Evolutionary conservation across 2,329 filamentous ascomycete genomes (phyloP).

Genomic region (Didymella pinodella): DNA sequence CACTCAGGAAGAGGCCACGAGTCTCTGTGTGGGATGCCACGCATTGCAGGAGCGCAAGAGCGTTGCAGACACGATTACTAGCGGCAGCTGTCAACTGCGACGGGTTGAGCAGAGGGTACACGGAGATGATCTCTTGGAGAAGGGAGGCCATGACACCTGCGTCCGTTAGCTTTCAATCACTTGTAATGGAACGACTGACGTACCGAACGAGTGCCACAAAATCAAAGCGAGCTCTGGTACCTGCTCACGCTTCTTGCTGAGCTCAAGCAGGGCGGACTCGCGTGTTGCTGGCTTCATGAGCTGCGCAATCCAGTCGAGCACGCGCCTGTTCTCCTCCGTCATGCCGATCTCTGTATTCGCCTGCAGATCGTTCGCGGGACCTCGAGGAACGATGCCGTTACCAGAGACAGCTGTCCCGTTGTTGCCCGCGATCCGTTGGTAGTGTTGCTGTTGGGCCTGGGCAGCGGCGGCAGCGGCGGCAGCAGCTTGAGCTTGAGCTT

Average conservation of each 20-base stretch:
- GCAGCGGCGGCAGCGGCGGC: conserved; percentile 63
- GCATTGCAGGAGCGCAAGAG: conserved; percentile 92
- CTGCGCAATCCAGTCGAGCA: conserved; percentile 92
- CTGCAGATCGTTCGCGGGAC: conserved; percentile 51
- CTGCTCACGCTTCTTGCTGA: conserved; percentile 98
- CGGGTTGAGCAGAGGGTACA: conserved; percentile 95
- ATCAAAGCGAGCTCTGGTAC: conserved; percentile 96
- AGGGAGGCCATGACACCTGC: conserved; percentile 97
- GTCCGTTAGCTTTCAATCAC: conserved; percentile 25
- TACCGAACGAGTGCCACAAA: conserved; percentile 98
- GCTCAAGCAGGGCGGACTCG: conserved; percentile 89
- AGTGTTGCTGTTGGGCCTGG: conserved; percentile 64
- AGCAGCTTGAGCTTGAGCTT: conserved; percentile 60
- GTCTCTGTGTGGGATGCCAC: conserved; percentile 98
- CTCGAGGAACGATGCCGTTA: conserved; percentile 48
- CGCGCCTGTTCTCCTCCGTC: conserved; percentile 89
- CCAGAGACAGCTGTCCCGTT: conserved; percentile 61
- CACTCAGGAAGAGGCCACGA: conserved; percentile 88
- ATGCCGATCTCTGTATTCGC: conserved; percentile 59
- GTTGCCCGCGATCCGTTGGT: conserved; percentile 74
- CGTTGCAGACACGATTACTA: conserved; percentile 96
- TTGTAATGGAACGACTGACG: conserved; percentile 65
- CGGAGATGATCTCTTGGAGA: conserved; percentile 97
- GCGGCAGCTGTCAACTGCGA: conserved; percentile 97
- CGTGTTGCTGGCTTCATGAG: conserved; percentile 85